phyloP scores from a whole-genome alignment of 31 red algal genomes.

The Endocladia muricata region DNA sequence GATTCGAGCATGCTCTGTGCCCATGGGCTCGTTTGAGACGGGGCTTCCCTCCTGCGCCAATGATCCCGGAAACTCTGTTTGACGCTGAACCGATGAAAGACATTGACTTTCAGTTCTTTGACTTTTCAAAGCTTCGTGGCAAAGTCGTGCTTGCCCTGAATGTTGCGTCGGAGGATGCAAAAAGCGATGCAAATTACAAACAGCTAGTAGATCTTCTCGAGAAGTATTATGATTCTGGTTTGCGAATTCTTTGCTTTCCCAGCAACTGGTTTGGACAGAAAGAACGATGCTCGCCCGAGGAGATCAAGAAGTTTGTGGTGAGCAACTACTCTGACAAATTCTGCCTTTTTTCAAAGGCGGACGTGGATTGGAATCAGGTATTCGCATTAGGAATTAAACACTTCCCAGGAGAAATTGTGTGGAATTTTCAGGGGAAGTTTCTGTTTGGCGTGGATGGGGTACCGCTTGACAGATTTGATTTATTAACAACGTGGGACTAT shows the following conservation, averaged over 20 bases:
- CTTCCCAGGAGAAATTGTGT: conserved; percentile 74
- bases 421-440: conserved; percentile 84
- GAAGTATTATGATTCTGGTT: conserved; percentile 39
- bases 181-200: conserved; percentile 46
- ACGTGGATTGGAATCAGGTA: conserved; percentile 61
- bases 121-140: conserved; percentile 40
- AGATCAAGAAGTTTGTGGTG: conserved; percentile 52
- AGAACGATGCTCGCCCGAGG: conserved; percentile 40
- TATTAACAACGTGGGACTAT: conserved; percentile 46
- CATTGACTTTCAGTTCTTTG: conserved; percentile 39
- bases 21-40: conserved; percentile 2
- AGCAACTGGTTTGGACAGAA: conserved; percentile 77
- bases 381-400: conserved; percentile 50
- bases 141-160: conserved; percentile 57
- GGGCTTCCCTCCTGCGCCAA: conserved; percentile 20
- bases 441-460: conserved; percentile 58
- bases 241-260: conserved; percentile 67
- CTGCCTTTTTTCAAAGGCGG: conserved; percentile 31
- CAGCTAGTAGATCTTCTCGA: conserved; percentile 33
- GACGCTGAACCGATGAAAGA: conserved; percentile 39
- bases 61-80: conserved; percentile 42
- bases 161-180: conserved; percentile 64
- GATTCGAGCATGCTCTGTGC: too few relatives aligned
- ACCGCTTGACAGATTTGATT: conserved; percentile 52
- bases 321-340: conserved; percentile 42